A percentile compares a stretch with the other conserved stretches of the same genome.
These are phyloP conservation scores for Apiotrichum gracile DNA, from an alignment of 1,284 basidiomycete species.

Conservation along the genomic window DNA sequence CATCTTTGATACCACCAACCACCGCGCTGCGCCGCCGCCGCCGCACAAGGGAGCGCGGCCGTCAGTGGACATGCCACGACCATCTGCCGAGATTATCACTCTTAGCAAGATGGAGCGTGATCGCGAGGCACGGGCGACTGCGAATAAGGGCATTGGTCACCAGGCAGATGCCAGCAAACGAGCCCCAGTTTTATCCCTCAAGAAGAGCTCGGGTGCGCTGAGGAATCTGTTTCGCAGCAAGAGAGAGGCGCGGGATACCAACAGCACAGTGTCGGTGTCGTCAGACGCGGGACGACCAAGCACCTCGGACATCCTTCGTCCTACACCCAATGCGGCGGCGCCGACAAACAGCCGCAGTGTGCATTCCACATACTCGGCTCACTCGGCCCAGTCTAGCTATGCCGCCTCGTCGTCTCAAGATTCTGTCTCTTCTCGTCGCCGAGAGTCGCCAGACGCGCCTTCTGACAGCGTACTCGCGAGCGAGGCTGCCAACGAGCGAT, in stretches of 20 bases:
- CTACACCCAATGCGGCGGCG: background rate
- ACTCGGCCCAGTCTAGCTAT: background rate
- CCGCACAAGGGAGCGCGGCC: background rate
- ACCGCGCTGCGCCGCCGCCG: background rate
- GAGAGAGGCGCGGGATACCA: slow-evolving; percentile 31
- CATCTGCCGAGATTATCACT: background rate
- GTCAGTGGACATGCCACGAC: background rate
- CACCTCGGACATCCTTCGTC: background rate
- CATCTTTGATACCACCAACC: background rate
- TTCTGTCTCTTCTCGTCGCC: background rate
- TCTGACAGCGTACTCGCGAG: background rate
- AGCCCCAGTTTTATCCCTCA: slow-evolving; percentile 29
- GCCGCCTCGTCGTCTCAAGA: background rate
- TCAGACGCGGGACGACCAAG: slow-evolving; percentile 11
- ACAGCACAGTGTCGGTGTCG: slow-evolving; percentile 15
- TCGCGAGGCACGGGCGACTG: background rate
- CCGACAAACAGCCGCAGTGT: background rate
- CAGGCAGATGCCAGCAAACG: slow-evolving; percentile 19
- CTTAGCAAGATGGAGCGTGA: background rate
- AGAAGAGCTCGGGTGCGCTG: slow-evolving; percentile 44
- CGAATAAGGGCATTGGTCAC: background rate
- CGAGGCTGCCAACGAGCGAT: background rate
- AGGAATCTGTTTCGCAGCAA: slow-evolving; percentile 46
- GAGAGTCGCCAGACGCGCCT: background rate
- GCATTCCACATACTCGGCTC: background rate